These are phyloP conservation scores for Tetraselmis chui DNA, from an alignment of 139 green algal species.

Conservation along the genomic window DNA sequence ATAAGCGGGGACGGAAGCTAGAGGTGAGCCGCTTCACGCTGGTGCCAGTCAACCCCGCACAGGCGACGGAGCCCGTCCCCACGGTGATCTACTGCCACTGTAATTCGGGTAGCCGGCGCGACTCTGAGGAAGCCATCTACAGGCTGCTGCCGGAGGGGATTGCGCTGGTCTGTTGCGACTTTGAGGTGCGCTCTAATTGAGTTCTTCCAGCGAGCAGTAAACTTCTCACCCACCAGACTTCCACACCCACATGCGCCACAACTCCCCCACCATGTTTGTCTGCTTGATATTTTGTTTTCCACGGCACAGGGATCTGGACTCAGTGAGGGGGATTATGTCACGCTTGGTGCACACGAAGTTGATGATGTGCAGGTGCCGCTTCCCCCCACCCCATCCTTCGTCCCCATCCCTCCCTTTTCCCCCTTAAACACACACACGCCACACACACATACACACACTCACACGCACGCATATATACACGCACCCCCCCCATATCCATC, in stretches of 20 bases:
- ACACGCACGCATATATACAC: not conserved
- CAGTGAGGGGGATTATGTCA: slow-evolving; percentile 85
- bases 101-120: slow-evolving; percentile 77
- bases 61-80: slow-evolving; percentile 27
- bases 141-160: slow-evolving; percentile 66
- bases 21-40: not conserved
- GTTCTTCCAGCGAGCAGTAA: too few species aligned
- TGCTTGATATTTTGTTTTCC: not conserved
- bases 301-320: slow-evolving; percentile 70
- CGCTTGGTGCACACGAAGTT: slow-evolving; percentile 75
- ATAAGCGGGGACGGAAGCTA: not conserved
- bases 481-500: too few species aligned
- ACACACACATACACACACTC: not conserved
- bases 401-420: not conserved
- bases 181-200: slow-evolving; percentile 46
- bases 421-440: not conserved
- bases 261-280: not conserved
- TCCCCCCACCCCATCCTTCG: not conserved
- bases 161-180: slow-evolving; percentile 80
- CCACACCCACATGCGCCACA: not conserved
- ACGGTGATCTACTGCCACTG: slow-evolving; percentile 85
- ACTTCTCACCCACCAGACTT: not conserved
- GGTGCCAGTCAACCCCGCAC: not conserved
- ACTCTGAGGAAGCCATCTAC: slow-evolving; percentile 74
- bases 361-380: slow-evolving; percentile 59